phyloP scores from a whole-genome alignment of 495 filamentous ascomycete species.

The Endocarpon pusillum region DNA sequence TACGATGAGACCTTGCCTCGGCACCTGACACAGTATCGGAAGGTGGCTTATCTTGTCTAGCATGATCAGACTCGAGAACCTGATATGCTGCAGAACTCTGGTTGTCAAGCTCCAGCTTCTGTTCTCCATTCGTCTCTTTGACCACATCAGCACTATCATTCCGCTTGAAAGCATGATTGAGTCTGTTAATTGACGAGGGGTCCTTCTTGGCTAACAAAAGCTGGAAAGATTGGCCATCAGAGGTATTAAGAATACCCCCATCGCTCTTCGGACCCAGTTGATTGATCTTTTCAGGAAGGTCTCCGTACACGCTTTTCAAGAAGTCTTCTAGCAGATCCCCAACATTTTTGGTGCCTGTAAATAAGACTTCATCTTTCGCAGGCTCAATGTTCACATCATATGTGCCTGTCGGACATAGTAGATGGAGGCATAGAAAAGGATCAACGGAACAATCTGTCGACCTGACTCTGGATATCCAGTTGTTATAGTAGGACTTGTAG shows the following conservation, averaged over 20 bases:
- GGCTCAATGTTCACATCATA: conserved; percentile 90
- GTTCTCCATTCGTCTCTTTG: neutral
- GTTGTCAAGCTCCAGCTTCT: too few species aligned
- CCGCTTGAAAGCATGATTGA: neutral
- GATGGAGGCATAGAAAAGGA: conserved; percentile 58
- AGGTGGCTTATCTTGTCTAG: neutral
- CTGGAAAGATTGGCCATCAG: neutral
- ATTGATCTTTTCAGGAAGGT: conserved; percentile 8
- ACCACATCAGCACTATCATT: neutral
- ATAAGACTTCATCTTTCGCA: conserved; percentile 75
- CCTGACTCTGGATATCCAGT: conserved; percentile 19
- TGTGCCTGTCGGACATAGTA: conserved; percentile 47
- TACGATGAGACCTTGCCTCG: neutral
- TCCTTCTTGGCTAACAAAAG: neutral
- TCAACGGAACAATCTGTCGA: too few species aligned
- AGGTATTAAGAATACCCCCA: neutral
- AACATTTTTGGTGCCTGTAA: conserved; percentile 41
- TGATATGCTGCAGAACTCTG: too few species aligned
- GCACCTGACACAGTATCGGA: neutral
- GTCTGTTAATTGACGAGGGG: neutral
- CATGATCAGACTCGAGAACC: too few species aligned
- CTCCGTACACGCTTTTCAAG: conserved; percentile 38
- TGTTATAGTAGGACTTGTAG: conserved; percentile 34
- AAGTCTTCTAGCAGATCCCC: conserved; percentile 34
- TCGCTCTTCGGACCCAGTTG: neutral